phyloP scores from a whole-genome alignment of 1,139 yeast species.

The Yamadazyma siamensis region DNA sequence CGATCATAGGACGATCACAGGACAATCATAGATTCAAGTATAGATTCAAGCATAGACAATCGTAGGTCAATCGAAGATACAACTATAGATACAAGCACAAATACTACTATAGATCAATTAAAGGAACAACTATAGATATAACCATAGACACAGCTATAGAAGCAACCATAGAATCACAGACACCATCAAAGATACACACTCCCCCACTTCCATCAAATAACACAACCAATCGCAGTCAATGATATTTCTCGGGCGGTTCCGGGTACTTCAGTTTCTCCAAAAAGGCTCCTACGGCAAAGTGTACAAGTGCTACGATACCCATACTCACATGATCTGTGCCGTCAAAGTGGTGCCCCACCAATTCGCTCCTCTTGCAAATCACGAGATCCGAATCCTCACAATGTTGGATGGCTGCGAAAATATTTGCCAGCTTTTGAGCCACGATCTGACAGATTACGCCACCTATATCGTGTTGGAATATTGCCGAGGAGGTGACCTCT shows the following conservation, averaged over 20 bases:
- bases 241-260: conserved; percentile 37
- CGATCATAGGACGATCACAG: too few species aligned
- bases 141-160: too few species aligned
- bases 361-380: conserved; percentile 33
- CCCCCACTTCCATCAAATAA: too few species aligned
- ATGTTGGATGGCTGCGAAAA: conserved; percentile 32
- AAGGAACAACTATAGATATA: too few species aligned
- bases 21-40: too few species aligned
- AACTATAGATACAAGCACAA: too few species aligned
- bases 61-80: too few species aligned
- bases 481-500: conserved; percentile 40
- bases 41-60: too few species aligned
- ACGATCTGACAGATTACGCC: conserved; percentile 38
- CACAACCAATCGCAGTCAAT: too few species aligned
- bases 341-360: conserved; percentile 15
- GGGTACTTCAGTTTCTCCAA: conserved; percentile 38
- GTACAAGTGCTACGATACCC: conserved; percentile 40
- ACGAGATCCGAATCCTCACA: conserved; percentile 43
- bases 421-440: conserved; percentile 43
- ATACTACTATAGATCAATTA: too few species aligned
- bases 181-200: too few species aligned
- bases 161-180: too few species aligned
- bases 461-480: conserved; percentile 48
- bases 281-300: conserved; percentile 55
- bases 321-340: conserved; percentile 31